These are phyloP conservation scores for Pterula multifida DNA, from an alignment of 1,284 basidiomycete genomes.

Conservation along the genomic window DNA sequence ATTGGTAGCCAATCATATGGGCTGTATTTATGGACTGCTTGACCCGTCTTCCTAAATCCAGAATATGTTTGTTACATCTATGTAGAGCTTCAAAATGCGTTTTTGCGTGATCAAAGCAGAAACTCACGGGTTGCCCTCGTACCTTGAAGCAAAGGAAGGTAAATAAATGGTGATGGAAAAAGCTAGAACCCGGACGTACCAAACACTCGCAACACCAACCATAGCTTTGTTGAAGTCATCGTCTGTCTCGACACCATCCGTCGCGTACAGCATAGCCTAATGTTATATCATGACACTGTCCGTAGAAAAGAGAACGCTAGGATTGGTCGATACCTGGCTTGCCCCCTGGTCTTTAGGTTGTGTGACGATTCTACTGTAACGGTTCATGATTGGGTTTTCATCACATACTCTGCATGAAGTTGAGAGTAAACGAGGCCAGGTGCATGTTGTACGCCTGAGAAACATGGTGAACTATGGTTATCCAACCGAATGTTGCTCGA, in stretches of 20 bases:
- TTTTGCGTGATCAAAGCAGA: too few relatives aligned
- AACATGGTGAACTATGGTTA: not conserved
- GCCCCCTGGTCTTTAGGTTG: conserved; percentile 89
- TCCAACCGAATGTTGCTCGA: too few relatives aligned
- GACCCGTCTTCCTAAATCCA: conserved; percentile 79
- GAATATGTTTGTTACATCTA: conserved; percentile 87
- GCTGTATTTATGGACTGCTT: conserved; percentile 70
- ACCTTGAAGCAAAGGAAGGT: conserved; percentile 36
- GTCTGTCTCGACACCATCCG: conserved; percentile 72
- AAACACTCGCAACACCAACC: conserved; percentile 91
- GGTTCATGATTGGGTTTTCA: conserved; percentile 59
- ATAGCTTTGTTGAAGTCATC: conserved; percentile 87
- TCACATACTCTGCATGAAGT: conserved; percentile 27
- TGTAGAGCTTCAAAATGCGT: conserved; percentile 5
- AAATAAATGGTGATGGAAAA: conserved; percentile 4
- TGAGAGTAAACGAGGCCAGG: conserved; percentile 24
- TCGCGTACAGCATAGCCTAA: conserved; percentile 94
- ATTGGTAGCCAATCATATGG: conserved; percentile 89
- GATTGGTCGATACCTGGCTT: conserved; percentile 53
- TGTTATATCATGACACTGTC: conserved; percentile 5
- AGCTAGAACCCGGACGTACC: too few relatives aligned
- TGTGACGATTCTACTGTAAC: conserved; percentile 75
- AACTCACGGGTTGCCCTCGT: conserved; percentile 80
- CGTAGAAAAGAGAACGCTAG: conserved; percentile 6
- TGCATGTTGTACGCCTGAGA: not conserved